These are phyloP conservation scores for Phalaenopsis aphrodite DNA, from an alignment of 106 monocot genomes.

Conservation along the genomic window DNA sequence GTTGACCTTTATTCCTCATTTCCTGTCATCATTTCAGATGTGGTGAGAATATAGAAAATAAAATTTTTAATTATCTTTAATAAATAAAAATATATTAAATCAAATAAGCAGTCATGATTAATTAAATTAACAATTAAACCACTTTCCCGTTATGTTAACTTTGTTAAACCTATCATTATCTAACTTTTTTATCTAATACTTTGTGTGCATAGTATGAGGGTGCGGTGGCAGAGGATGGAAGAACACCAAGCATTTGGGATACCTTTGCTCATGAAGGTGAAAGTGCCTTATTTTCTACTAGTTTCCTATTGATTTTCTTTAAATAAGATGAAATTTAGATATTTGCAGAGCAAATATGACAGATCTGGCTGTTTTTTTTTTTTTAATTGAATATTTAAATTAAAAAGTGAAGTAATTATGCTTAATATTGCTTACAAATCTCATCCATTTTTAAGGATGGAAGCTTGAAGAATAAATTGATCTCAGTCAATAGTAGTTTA, in stretches of 20 bases:
- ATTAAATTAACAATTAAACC: too few species aligned
- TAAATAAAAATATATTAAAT: too few species aligned
- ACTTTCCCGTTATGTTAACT: neutral
- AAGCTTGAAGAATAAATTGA: slow-evolving; percentile 2
- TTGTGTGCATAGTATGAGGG: slow-evolving; percentile 9
- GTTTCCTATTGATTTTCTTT: neutral
- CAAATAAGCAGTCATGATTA: too few species aligned
- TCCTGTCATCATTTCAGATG: too few species aligned
- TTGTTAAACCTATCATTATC: neutral
- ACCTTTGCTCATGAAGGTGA: slow-evolving; percentile 4
- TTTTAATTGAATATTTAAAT: neutral
- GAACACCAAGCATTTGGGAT: slow-evolving; percentile 15
- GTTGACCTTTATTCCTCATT: too few species aligned
- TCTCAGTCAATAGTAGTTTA: neutral
- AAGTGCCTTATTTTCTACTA: neutral
- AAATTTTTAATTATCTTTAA: too few species aligned
- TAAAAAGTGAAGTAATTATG: neutral
- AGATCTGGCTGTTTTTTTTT: neutral
- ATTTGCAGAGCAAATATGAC: neutral
- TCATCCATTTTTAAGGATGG: neutral
- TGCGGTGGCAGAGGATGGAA: slow-evolving; percentile 17
- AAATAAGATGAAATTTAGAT: neutral
- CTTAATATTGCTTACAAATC: neutral
- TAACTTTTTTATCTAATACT: neutral
- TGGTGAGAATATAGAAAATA: too few species aligned